Conservation (phyloP, 352 stramenopile genomes). For the Phytophthora pini region DNA sequence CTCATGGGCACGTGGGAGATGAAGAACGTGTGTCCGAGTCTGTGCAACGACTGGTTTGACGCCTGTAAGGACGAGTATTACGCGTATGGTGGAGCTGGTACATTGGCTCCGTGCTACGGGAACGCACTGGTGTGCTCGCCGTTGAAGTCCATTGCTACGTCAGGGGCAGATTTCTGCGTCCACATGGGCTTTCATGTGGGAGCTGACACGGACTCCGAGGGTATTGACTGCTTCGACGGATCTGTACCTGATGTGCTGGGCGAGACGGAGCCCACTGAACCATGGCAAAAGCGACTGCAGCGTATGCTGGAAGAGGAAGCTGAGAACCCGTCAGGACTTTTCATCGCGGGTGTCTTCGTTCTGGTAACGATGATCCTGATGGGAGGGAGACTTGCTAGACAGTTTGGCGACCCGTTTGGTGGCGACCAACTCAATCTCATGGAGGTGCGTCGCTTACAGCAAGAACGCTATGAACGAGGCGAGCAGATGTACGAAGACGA, state of each 20-base stretch:
- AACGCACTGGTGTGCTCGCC: constrained; percentile 85
- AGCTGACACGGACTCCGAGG: constrained; percentile 65
- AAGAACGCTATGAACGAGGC: constrained; percentile 68
- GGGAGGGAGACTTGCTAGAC: constrained; percentile 52
- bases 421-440: constrained; percentile 69
- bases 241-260: constrained; percentile 69
- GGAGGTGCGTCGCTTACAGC: constrained; percentile 74
- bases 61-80: constrained; percentile 84
- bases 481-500: constrained; percentile 49
- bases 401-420: constrained; percentile 51
- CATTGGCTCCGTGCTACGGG: constrained; percentile 79
- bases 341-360: constrained; percentile 71
- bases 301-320: constrained; percentile 73
- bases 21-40: constrained; percentile 72
- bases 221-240: constrained; percentile 83
- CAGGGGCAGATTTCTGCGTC: constrained; percentile 69
- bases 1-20: constrained; percentile 80
- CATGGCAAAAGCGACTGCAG: constrained; percentile 57
- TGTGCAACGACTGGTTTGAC: constrained; percentile 79
- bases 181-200: constrained; percentile 87
- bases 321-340: constrained; percentile 67
- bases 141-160: constrained; percentile 59
- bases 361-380: constrained; percentile 63
- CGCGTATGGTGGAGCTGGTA: constrained; percentile 60
- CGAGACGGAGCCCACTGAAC: constrained; percentile 60